Percentiles rank a stretch among this genome's conserved stretches.
Evolutionary conservation across 352 stramenopile species (phyloP).

Genomic region (Globisporangium perplexum): DNA sequence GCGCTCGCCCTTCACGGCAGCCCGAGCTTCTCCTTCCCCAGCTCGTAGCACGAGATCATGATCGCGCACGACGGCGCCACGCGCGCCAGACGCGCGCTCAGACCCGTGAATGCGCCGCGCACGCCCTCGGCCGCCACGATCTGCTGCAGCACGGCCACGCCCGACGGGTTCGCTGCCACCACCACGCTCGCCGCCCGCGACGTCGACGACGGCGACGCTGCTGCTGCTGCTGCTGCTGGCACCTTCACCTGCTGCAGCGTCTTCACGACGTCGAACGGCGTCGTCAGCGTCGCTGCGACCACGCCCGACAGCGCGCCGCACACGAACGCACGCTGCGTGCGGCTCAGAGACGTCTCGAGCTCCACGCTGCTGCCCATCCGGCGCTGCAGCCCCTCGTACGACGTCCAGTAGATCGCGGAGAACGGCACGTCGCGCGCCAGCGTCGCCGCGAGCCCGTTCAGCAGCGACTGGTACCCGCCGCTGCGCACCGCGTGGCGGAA

Average conservation of each 20-base stretch:
- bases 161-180: slow-evolving; percentile 25
- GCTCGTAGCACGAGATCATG: slow-evolving; percentile 84
- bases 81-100: slow-evolving; percentile 56
- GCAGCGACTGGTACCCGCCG: slow-evolving; percentile 75
- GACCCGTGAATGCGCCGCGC: slow-evolving; percentile 51
- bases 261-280: slow-evolving; percentile 96
- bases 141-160: slow-evolving; percentile 34
- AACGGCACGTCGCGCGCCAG: slow-evolving; percentile 95
- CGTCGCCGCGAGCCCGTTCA: slow-evolving; percentile 86
- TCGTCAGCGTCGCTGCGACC: slow-evolving; percentile 89
- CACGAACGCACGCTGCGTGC: slow-evolving; percentile 73
- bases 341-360: slow-evolving; percentile 13
- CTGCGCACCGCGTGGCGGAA: slow-evolving; percentile 52
- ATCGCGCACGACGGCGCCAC: slow-evolving; percentile 81
- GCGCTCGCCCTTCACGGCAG: slow-evolving; percentile 21
- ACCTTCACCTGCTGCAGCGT: slow-evolving; percentile 84
- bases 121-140: slow-evolving; percentile 45
- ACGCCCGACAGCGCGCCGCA: slow-evolving; percentile 83
- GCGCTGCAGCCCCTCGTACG: slow-evolving; percentile 79
- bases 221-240: too few species aligned
- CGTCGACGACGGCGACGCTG: slow-evolving; percentile 4
- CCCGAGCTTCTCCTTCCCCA: slow-evolving; percentile 67
- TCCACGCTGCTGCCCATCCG: slow-evolving; percentile 13
- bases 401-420: slow-evolving; percentile 93
- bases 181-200: slow-evolving; percentile 3